Evolutionary conservation across 1,284 basidiomycete genomes (phyloP), one percentile per base, ranked within the genome.

Genomic region (Fomes fomentarius): DNA sequence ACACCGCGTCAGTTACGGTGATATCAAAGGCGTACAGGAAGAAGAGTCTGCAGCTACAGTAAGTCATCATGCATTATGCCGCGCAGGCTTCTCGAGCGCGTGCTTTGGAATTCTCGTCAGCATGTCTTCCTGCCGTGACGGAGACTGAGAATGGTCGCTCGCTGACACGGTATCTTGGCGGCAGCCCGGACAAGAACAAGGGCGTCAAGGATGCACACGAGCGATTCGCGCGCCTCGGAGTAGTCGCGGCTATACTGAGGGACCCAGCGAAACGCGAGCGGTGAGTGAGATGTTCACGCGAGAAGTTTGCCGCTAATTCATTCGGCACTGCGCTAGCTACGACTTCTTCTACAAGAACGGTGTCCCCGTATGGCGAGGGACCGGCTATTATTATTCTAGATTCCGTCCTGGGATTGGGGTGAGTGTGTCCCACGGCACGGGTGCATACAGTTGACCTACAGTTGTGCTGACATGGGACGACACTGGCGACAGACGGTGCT

Each of bases 311-410:
- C 26, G 42, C 34, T 44, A 33, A 54, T 47, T 43, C 21, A 41
- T 50, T 47, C 17, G 40, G 11, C 12, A 15, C 21, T 28, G 6
- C 37, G 9, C 39, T 56, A 90, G 90, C 60, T 94, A 94, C 62
- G 90, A 95, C 72, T 93, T 93, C 74, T 95, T 94, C 78, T 90
- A 89, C 76, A 93, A 93, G 72, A 93, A 94, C 58, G 93, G 93
- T 33, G 93, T 95, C 4, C 93, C 93, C 0, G 89, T 81, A 67
- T 95, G 93, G 93, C 80, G 92, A 64, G 93, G 89, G 14, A 92
- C 87, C 22, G 86, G 85, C 42, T 96, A 97, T 71, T 96, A 96
- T 71, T 97, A 97, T 72, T 85, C 91, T 31, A 87, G 95, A 56
- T 98, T 91, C 80, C 83, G 95, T 39, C 95, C 95, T 19, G 93